phyloP scores from a whole-genome alignment of 2,329 filamentous ascomycete genomes.

The Pseudocercospora eumusae region DNA sequence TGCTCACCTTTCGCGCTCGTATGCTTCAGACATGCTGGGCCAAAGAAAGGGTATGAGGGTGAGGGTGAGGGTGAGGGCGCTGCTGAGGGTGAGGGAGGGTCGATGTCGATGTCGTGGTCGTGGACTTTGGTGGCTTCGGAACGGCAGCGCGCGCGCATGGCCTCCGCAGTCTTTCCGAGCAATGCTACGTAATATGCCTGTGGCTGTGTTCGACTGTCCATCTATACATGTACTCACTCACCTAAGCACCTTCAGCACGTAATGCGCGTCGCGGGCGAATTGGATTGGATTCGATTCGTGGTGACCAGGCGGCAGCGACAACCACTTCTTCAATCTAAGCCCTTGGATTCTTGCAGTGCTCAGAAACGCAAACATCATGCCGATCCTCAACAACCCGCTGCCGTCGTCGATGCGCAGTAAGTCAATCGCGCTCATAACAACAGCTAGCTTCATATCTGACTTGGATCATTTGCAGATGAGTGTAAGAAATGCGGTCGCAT shows the following conservation, averaged over 20 bases:
- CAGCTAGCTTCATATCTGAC: constrained; percentile 5
- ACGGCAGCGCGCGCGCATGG: background rate
- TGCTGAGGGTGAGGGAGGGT: background rate
- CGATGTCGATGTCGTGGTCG: too few relatives aligned
- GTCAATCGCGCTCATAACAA: constrained; percentile 32
- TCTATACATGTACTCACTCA: background rate
- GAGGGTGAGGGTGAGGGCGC: constrained; percentile 4
- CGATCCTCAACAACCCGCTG: constrained; percentile 56
- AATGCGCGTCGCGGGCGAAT: background rate
- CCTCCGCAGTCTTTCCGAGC: background rate
- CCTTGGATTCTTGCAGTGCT: too few relatives aligned
- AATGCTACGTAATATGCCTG: background rate
- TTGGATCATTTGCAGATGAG: constrained; percentile 65
- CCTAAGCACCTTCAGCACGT: background rate
- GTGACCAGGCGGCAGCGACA: constrained; percentile 1
- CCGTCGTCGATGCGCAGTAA: constrained; percentile 56
- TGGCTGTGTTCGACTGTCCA: background rate
- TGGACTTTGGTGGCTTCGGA: background rate
- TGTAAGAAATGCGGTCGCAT: constrained; percentile 98
- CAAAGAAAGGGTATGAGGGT: constrained; percentile 5
- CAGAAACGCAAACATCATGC: constrained; percentile 39
- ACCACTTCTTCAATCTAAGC: too few relatives aligned
- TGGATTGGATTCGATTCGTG: background rate
- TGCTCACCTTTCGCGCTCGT: constrained; percentile 60
- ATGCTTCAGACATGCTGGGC: constrained; percentile 56